Percentiles rank a stretch among this genome's conserved stretches.
These are phyloP conservation scores for Solanum sitiens DNA, from an alignment of 257 asterid species.

Conservation along the genomic window DNA sequence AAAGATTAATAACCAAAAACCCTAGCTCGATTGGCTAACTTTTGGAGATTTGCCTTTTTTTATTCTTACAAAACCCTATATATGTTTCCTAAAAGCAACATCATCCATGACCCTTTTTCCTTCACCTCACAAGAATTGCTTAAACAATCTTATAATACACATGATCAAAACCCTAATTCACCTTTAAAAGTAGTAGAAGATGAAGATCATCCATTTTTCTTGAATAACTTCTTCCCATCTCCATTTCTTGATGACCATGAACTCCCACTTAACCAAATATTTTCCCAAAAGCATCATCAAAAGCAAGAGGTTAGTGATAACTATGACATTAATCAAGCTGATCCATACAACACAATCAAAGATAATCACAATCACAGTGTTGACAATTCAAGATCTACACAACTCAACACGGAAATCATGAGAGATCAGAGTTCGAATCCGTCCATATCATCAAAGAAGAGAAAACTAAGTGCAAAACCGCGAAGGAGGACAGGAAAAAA, in stretches of 20 bases:
- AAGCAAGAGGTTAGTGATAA: neutral
- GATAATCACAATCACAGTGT: neutral
- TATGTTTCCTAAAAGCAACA: conserved; percentile 31
- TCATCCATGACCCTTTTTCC: conserved; percentile 11
- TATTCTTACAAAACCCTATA: neutral
- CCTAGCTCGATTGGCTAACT: neutral
- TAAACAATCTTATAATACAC: conserved; percentile 4
- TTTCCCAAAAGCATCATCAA: conserved; percentile 17
- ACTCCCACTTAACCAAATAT: conserved; percentile 25
- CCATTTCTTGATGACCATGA: conserved; percentile 45
- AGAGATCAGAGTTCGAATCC: neutral
- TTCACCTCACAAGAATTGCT: conserved; percentile 1
- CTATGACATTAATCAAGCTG: neutral
- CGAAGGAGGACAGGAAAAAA: conserved; percentile 49
- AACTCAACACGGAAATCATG: neutral
- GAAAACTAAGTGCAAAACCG: conserved; percentile 12
- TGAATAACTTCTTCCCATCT: conserved; percentile 27
- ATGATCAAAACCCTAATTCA: conserved; percentile 22
- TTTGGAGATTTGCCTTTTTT: neutral
- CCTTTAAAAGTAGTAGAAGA: conserved; percentile 3
- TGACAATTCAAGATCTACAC: neutral
- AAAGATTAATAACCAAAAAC: neutral
- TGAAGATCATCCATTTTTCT: conserved; percentile 9
- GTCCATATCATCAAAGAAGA: neutral
- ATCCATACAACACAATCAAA: neutral